Evolutionary conservation across 1,284 basidiomycete species (phyloP).

Genomic region (Ustilago nuda): DNA sequence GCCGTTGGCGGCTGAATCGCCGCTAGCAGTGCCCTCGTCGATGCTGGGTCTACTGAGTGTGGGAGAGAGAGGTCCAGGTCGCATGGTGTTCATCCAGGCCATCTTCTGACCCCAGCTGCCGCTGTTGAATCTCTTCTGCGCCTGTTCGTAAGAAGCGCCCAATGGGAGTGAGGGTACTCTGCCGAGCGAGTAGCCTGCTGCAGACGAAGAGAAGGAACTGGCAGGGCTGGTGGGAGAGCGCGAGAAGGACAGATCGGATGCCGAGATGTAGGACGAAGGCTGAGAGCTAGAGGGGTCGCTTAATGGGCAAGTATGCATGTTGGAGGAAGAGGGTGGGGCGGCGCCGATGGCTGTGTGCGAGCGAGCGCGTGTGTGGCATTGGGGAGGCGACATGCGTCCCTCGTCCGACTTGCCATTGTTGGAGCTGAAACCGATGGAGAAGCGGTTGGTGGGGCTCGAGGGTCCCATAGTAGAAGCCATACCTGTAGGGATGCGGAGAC

Average conservation of each 20-base stretch:
- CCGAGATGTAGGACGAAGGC: slow-evolving; percentile 42
- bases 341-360: slow-evolving; percentile 47
- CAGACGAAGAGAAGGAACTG: slow-evolving; percentile 38
- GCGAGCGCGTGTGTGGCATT: slow-evolving; percentile 38
- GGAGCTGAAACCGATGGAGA: slow-evolving; percentile 37
- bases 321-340: slow-evolving; percentile 22
- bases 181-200: slow-evolving; percentile 36
- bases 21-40: slow-evolving; percentile 31
- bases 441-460: slow-evolving; percentile 37
- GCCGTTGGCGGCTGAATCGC: slow-evolving; percentile 22
- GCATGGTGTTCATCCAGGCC: slow-evolving; percentile 50
- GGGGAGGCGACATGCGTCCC: slow-evolving; percentile 32
- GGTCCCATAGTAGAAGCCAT: slow-evolving; percentile 42
- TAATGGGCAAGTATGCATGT: slow-evolving; percentile 16
- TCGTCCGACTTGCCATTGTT: slow-evolving; percentile 21
- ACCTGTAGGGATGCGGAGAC: slow-evolving; percentile 30
- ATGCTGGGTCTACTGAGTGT: slow-evolving; percentile 32
- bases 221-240: slow-evolving; percentile 38
- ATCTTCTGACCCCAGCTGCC: slow-evolving; percentile 53
- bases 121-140: slow-evolving; percentile 57
- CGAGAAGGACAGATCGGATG: slow-evolving; percentile 40
- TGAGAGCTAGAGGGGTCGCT: slow-evolving; percentile 32
- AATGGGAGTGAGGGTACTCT: slow-evolving; percentile 53
- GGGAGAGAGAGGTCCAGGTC: slow-evolving; percentile 45
- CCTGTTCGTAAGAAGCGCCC: slow-evolving; percentile 51